phyloP scores from a whole-genome alignment of 352 stramenopile genomes.

The Globisporangium solare region DNA sequence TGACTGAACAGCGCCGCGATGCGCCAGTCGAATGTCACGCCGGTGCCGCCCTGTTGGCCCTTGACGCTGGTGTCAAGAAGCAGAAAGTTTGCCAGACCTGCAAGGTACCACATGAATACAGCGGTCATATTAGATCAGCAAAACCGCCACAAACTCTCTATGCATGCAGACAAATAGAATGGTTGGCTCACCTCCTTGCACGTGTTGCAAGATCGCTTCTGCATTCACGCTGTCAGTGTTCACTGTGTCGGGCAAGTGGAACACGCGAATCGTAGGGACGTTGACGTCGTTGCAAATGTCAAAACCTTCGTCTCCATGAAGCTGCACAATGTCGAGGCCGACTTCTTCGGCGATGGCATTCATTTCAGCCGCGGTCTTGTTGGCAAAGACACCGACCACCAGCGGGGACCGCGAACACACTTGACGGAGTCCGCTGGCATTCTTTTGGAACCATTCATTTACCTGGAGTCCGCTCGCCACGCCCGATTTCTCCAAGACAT shows the following conservation, averaged over 20 bases:
- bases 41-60: constrained; percentile 89
- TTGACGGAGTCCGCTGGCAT: constrained; percentile 54
- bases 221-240: constrained; percentile 69
- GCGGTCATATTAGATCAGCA: neutral
- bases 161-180: neutral
- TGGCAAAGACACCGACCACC: constrained; percentile 95
- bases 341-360: constrained; percentile 83
- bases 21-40: constrained; percentile 95
- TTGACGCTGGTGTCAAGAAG: constrained; percentile 97
- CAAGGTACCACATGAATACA: neutral
- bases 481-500: constrained; percentile 33
- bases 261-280: constrained; percentile 91
- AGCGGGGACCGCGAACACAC: constrained; percentile 77
- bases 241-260: constrained; percentile 88
- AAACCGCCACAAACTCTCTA: too few species aligned
- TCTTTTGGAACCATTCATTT: constrained; percentile 78
- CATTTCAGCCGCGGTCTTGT: constrained; percentile 92
- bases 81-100: constrained; percentile 81
- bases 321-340: constrained; percentile 96
- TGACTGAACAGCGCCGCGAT: constrained; percentile 90
- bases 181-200: constrained; percentile 30
- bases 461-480: constrained; percentile 16
- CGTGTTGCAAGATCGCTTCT: constrained; percentile 65
- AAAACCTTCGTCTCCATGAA: constrained; percentile 96
- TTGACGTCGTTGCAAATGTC: constrained; percentile 75